A percentile compares a stretch with the other conserved stretches of the same genome.
Evolutionary conservation across 176 grass and related monocot species (phyloP).

Genomic region (Triticum timopheevii): DNA sequence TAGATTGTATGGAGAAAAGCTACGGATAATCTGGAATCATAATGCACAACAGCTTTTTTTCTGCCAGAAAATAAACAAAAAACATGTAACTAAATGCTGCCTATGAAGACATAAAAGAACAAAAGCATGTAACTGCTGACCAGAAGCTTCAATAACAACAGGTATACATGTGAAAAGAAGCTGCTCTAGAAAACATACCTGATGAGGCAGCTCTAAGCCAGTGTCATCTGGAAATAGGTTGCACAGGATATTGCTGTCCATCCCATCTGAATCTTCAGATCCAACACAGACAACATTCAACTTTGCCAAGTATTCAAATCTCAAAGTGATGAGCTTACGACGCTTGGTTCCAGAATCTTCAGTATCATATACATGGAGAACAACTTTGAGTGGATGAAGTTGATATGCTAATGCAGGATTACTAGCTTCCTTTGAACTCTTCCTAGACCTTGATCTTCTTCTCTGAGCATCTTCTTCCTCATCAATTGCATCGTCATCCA

Average conservation of each 20-base stretch:
- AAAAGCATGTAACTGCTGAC: not conserved
- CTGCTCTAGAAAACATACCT: conserved; percentile 41
- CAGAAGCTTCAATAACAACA: not conserved
- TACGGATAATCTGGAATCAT: not conserved
- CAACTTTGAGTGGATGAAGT: conserved; percentile 87
- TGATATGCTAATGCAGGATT: conserved; percentile 63
- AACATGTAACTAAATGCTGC: not conserved
- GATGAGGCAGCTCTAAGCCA: conserved; percentile 85
- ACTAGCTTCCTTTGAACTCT: conserved; percentile 61
- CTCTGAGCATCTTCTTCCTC: conserved; percentile 91
- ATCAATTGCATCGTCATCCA: conserved; percentile 91
- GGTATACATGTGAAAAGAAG: conserved; percentile 16
- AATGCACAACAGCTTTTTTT: not conserved
- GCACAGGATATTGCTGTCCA: conserved; percentile 78
- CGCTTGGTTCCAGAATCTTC: conserved; percentile 55
- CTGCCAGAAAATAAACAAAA: not conserved
- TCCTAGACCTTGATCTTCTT: conserved; percentile 89
- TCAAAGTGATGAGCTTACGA: conserved; percentile 51
- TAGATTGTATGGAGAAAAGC: not conserved
- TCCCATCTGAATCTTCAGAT: conserved; percentile 61
- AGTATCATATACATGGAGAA: conserved; percentile 70
- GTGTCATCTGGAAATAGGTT: conserved; percentile 98
- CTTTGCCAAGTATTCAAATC: conserved; percentile 90
- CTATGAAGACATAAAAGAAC: not conserved
- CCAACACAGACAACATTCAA: conserved; percentile 92